phyloP scores from a whole-genome alignment of 2,329 filamentous ascomycete genomes.

The Microsporum audouinii region DNA sequence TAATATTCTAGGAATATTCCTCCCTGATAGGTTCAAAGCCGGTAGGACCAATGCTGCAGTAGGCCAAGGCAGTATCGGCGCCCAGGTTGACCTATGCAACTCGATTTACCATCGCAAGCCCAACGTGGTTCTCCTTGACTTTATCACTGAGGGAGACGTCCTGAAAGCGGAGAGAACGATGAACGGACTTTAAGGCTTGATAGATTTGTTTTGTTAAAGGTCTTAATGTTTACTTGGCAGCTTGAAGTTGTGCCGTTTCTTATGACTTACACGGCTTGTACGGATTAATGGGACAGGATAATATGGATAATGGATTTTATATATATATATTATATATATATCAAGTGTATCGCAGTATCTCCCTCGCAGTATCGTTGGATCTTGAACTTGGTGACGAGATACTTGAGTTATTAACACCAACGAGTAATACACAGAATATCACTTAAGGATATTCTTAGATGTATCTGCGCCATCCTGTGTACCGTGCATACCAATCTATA shows the following conservation, averaged over 20 bases:
- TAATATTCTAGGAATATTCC: slow-evolving; percentile 30
- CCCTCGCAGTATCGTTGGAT: no score
- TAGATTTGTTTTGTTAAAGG: not conserved
- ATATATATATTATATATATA: not conserved
- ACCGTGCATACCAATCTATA: not conserved
- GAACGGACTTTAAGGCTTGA: slow-evolving; percentile 26
- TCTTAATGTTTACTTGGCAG: not conserved
- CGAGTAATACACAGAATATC: no score
- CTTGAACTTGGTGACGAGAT: no score
- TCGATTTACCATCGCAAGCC: slow-evolving; percentile 30
- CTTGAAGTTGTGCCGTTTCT: not conserved
- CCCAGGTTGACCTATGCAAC: slow-evolving; percentile 31
- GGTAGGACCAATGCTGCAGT: slow-evolving; percentile 34
- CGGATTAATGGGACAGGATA: not conserved
- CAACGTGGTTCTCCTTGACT: slow-evolving; percentile 37
- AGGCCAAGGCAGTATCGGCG: slow-evolving; percentile 34
- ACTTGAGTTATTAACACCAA: no score
- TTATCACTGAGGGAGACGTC: slow-evolving; percentile 36
- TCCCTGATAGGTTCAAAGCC: slow-evolving; percentile 34
- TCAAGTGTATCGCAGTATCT: no score
- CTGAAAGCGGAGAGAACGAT: slow-evolving; percentile 31
- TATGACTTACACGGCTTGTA: not conserved
- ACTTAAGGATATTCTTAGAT: no score
- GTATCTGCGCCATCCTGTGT: not conserved
- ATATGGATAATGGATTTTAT: not conserved